Evolutionary conservation across 2,329 filamentous ascomycete species (phyloP), one percentile per base, ranked within the genome.

Genomic region (Simplicillium aogashimaense): DNA sequence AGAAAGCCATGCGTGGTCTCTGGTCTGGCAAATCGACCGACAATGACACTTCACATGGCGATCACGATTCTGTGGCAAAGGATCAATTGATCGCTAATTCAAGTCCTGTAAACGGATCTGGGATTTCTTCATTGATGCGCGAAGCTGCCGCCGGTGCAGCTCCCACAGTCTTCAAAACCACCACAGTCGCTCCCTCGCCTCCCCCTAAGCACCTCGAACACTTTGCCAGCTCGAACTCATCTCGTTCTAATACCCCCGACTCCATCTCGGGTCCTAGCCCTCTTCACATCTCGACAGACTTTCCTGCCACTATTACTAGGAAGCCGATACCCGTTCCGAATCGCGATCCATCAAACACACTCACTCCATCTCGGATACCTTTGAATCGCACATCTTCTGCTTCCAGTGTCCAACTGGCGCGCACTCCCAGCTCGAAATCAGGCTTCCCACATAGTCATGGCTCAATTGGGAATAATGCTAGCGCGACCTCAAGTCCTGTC

Each of bases 401-500:
- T 10, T 52, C 46, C 41, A 61, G 51, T 36, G 54, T 76, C n/a
- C 62, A 60, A 36, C 70, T 79, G 14, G 73, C 73, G 16, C 66
- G 76, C 49, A 80, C 76, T 1, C 76, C 76, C 3, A 81, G 77
- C 53, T 57, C 80, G 44, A 79, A 78, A 51, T 67, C 72, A n/a
- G 65, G 69, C 36, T 58, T 77, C 14, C 58, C 65, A 35, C 67
- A 64, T 52, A 65, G 65, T 44, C 63, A 76, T 29, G 66, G 71
- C 33, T 57, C 66, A 20, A 54, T 59, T 13, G 78, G 74, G 30
- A 68, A 78, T 2, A 71, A 81, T 11, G 82, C 74, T 51, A 87
- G 83, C 3, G 66, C 72, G 25, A 69, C 83, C n/a, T 76, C 83
- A 7, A 88, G 83, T 41, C 84, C 84, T 3, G 74, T 84, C 47